phyloP scores from a whole-genome alignment of 106 monocot genomes.

The Chionographis japonica region DNA sequence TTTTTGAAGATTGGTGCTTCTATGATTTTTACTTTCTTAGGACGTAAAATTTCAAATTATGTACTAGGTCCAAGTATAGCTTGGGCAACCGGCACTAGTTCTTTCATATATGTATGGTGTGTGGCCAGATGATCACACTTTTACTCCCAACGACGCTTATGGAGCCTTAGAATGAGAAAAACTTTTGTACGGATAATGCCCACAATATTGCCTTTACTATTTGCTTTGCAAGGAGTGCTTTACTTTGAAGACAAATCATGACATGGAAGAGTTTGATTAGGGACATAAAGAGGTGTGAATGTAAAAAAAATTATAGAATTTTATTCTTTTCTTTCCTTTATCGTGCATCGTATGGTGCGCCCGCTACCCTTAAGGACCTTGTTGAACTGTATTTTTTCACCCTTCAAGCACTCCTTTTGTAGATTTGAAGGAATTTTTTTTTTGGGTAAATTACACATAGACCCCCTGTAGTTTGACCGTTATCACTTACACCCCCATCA shows the following conservation, averaged over 20 bases:
- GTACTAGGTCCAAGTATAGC: no score
- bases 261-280: slow-evolving; percentile 17
- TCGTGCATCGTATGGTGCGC: neutral
- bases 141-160: slow-evolving; percentile 18
- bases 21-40: no score
- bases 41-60: no score
- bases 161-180: slow-evolving; percentile 41
- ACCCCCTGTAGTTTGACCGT: no score
- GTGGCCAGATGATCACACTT: slow-evolving; percentile 7
- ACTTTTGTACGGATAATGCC: slow-evolving; percentile 62
- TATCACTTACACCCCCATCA: no score
- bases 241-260: slow-evolving; percentile 13
- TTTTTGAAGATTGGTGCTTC: no score
- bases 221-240: slow-evolving; percentile 26
- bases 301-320: slow-evolving; percentile 13
- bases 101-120: neutral
- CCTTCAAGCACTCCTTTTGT: slow-evolving; percentile 53
- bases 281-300: slow-evolving; percentile 17
- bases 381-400: slow-evolving; percentile 6
- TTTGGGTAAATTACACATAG: no score
- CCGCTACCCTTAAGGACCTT: neutral
- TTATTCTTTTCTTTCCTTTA: slow-evolving; percentile 6
- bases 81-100: neutral
- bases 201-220: slow-evolving; percentile 51
- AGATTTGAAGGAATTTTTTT: slow-evolving; percentile 30